Evolutionary conservation across 768 basidiomycete species (phyloP), one percentile per base, ranked within the genome.

Genomic region (Podaxis carcinomalis): DNA sequence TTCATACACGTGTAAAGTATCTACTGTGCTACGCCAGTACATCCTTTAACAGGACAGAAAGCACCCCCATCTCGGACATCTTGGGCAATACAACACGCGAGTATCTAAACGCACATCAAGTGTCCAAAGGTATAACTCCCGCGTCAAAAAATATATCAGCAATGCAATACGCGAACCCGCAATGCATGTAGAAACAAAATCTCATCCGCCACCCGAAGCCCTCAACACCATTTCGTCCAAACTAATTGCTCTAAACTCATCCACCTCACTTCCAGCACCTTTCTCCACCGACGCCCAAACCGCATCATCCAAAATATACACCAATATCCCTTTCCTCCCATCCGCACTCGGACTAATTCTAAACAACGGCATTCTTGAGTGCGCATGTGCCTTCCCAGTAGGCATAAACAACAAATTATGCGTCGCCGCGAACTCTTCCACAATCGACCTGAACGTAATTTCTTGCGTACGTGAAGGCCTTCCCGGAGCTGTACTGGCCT

Each of bases 251-350:
- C 82, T 78, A 71, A 86, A 92, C 13, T 83, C 80, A 16, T 86
- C 86, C 35, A 75, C 77, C 23, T 86, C 83, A 57, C 78, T 85
- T 36, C 74, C 72, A 1, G 73, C 74, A 25, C 74, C 78, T 36
- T 70, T 71, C 46, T 76, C 72, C 50, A 78, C 78, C 7, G 85
- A 80, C 2, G 90, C 89, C 90, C 95, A 98, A 13, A 98, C 92
- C 0, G 95, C 95, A 74, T 97, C 95, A 67, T 97, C 95, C 65
- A 86, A 77, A 46, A 98, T 83, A 74, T 96, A 99, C 23, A 97
- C 88, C 66, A 93, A 77, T 46, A 98, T 69, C 0, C 96, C 96
- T 7, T 92, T 90, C 67, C 87, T 89, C 10, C 93, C 95, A 71
- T 93, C 92, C 13, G 84, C 84, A 21, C 81, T 86, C 56, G 77